A percentile compares a stretch with the other conserved stretches of the same genome.
Conservation (phyloP, 2,329 filamentous ascomycete species). For the Fusarium penzigii region DNA sequence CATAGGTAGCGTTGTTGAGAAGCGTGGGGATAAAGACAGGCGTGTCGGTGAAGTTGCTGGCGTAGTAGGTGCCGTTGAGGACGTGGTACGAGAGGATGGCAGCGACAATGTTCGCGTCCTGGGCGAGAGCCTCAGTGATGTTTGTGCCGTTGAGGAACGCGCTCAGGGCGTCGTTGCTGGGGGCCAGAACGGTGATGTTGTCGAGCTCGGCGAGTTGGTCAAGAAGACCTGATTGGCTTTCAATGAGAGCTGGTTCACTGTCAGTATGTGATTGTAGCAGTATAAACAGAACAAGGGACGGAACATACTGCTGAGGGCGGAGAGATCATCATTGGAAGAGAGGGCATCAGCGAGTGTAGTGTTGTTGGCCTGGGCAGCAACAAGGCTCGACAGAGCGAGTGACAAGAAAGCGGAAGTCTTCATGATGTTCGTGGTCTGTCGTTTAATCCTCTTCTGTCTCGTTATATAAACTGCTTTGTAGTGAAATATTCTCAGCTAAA, state of each 20-base stretch:
- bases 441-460: background rate
- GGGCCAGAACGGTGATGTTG: conserved; percentile 49
- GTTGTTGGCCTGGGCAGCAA: conserved; percentile 17
- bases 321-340: conserved; percentile 29
- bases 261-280: conserved; percentile 3
- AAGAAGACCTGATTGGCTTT: conserved; percentile 24
- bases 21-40: conserved; percentile 41
- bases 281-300: background rate
- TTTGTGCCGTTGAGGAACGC: conserved; percentile 48
- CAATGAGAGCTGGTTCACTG: conserved; percentile 19
- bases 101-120: conserved; percentile 41
- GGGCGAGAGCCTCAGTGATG: conserved; percentile 39
- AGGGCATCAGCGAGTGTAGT: conserved; percentile 26
- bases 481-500: background rate
- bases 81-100: conserved; percentile 60
- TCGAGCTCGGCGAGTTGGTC: conserved; percentile 10
- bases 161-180: conserved; percentile 55
- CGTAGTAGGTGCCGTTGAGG: conserved; percentile 45
- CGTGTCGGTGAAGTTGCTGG: conserved; percentile 32
- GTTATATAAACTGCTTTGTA: background rate
- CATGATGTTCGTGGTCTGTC: conserved; percentile 15
- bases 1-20: conserved; percentile 44
- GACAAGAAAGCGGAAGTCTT: conserved; percentile 20
- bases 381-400: conserved; percentile 22
- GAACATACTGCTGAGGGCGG: conserved; percentile 22